Evolutionary conservation across 306 rosid genomes (phyloP).

Genomic region (Sophora flavescens): DNA sequence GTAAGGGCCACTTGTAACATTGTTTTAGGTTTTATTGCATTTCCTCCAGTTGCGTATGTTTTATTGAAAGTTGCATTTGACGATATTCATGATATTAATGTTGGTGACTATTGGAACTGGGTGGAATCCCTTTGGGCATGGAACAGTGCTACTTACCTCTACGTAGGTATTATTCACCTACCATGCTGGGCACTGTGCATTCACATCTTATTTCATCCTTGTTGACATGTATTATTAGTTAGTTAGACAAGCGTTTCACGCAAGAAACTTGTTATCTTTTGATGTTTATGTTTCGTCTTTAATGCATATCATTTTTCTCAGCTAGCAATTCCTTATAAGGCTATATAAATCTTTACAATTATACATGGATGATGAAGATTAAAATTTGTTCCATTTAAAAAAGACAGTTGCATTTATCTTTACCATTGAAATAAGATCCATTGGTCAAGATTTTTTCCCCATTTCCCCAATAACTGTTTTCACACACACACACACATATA

Average conservation of each 20-base stretch:
- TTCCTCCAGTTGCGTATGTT: conserved; percentile 75
- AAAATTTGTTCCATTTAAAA: no score
- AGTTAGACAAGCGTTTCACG: conserved; percentile 45
- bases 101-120: conserved; percentile 90
- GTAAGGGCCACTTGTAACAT: conserved; percentile 70
- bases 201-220: conserved; percentile 71
- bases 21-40: conserved; percentile 66
- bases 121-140: conserved; percentile 92
- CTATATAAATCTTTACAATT: background rate
- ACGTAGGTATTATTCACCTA: conserved; percentile 76
- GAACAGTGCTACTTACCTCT: conserved; percentile 95
- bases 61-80: conserved; percentile 65
- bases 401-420: no score
- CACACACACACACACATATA: no score
- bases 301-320: background rate
- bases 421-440: no score
- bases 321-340: background rate
- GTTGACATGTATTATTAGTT: conserved; percentile 59
- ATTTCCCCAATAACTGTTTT: no score
- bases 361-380: no score
- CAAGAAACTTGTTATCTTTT: conserved; percentile 36
- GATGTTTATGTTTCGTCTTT: conserved; percentile 6
- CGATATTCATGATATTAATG: conserved; percentile 49
- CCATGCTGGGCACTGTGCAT: conserved; percentile 93
- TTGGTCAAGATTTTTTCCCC: no score